These are phyloP conservation scores for Calocybe gangraenosa DNA, from an alignment of 768 basidiomycete genomes.

Conservation along the genomic window DNA sequence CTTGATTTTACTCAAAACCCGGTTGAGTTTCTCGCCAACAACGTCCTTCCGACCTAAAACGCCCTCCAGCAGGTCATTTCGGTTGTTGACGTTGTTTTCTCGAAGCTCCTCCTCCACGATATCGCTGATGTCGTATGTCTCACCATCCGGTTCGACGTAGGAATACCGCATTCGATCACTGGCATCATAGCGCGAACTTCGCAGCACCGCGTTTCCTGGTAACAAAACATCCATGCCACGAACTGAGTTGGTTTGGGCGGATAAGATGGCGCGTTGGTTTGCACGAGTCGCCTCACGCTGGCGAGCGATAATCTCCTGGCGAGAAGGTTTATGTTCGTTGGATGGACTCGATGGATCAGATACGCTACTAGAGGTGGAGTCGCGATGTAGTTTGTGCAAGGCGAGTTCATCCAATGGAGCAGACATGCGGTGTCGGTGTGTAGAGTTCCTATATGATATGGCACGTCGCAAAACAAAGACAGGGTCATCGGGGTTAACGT, in stretches of 20 bases:
- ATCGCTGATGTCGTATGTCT: slow-evolving; percentile 90
- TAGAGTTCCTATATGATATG: slow-evolving; percentile 64
- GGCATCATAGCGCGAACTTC: slow-evolving; percentile 72
- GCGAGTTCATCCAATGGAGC: slow-evolving; percentile 84
- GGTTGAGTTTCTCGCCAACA: slow-evolving; percentile 64
- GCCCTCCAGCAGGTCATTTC: slow-evolving; percentile 65
- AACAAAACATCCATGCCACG: slow-evolving; percentile 88
- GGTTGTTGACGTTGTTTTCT: slow-evolving; percentile 36
- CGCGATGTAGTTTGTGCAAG: slow-evolving; percentile 65
- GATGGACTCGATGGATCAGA: slow-evolving; percentile 35
- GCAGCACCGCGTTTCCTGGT: slow-evolving; percentile 79
- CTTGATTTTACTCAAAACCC: slow-evolving; percentile 73
- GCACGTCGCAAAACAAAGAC: slow-evolving; percentile 87
- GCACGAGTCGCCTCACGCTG: slow-evolving; percentile 85
- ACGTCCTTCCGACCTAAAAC: slow-evolving; percentile 57
- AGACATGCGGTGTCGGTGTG: slow-evolving; percentile 66
- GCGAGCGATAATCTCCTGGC: slow-evolving; percentile 90
- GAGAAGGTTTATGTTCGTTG: slow-evolving; percentile 44
- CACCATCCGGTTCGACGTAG: slow-evolving; percentile 87
- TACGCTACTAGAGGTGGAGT: slow-evolving; percentile 58
- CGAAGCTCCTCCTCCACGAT: slow-evolving; percentile 88
- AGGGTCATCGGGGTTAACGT: slow-evolving; percentile 81
- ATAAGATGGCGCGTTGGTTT: slow-evolving; percentile 77
- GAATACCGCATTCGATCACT: slow-evolving; percentile 86
- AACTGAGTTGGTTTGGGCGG: slow-evolving; percentile 77